Percentiles rank a stretch among this genome's conserved stretches.
These are phyloP conservation scores for Saccharomycopsis oosterbeekiorum DNA, from an alignment of 805 yeast species.

Conservation along the genomic window DNA sequence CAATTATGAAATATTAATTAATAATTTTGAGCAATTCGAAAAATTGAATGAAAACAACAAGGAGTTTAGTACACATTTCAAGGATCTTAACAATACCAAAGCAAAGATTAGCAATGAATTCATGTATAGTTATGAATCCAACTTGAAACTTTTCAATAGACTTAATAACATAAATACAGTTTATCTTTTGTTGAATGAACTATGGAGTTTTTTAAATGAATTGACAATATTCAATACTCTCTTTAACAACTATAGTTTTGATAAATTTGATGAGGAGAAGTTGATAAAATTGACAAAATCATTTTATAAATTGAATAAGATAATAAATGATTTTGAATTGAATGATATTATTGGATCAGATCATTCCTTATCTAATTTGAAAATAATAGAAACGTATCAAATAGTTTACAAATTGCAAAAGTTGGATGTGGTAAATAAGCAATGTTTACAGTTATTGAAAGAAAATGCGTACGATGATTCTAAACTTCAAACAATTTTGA, in stretches of 20 bases:
- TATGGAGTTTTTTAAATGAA: constrained; percentile 29
- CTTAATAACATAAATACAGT: constrained; percentile 31
- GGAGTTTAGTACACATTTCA: constrained; percentile 26
- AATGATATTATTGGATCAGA: not conserved
- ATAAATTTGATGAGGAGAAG: not conserved
- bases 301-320: constrained; percentile 6
- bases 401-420: constrained; percentile 11
- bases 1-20: constrained; percentile 29
- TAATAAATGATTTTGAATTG: constrained; percentile 1
- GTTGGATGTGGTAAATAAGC: constrained; percentile 20
- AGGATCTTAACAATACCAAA: constrained; percentile 27
- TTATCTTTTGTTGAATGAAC: constrained; percentile 29
- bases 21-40: constrained; percentile 29
- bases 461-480: constrained; percentile 2
- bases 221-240: constrained; percentile 22
- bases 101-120: constrained; percentile 29
- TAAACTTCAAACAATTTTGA: not conserved
- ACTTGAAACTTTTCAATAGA: constrained; percentile 29
- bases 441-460: constrained; percentile 18
- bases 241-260: constrained; percentile 4
- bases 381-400: constrained; percentile 8
- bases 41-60: constrained; percentile 22
- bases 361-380: constrained; percentile 8
- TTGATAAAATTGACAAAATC: not conserved
- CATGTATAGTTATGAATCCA: constrained; percentile 33